Evolutionary conservation across 176 grass and related monocot species (phyloP), one percentile per base, ranked within the genome.

Genomic region (Musa schizocarpa): DNA sequence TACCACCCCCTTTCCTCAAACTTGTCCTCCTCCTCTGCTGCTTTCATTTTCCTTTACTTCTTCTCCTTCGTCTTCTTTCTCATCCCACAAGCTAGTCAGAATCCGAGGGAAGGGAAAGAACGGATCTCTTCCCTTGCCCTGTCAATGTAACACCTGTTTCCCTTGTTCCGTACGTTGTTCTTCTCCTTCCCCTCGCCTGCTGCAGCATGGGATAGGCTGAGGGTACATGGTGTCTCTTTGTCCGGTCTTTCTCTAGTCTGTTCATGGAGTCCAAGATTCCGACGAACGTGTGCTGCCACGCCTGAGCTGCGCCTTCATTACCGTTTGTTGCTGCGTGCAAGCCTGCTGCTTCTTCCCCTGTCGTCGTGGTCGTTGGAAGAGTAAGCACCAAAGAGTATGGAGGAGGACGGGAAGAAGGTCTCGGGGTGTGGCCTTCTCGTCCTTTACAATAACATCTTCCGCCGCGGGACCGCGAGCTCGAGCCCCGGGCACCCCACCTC

Each of bases 361-460:
- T 72, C 4, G 29, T 52, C 50, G 17, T 72, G 8, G 2, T 22
- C 49, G 8, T 52, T 9, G 69, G 49, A 21, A 20, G 69, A 16
- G 17, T 21, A 11, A 17, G 50, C 19, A 52, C 3, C n/a, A 21
- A 52, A 3, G n/a, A 19, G 48, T 1, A 53, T 63, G 65, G 81
- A 27, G 2, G 74, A 76, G 63, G 34, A 63, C 53, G 19, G 12
- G 53, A 63, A 13, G 29, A 64, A 63, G 56, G 34, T 65, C 9
- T 76, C 14, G 4, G 67, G 81, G 6, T 83, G 81, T 29, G 74
- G 81, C 53, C 64, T 83, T 19, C 16, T 53, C 22, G 27, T 83
- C 65, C 50, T 83, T n/a, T 83, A 77, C 63, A 69, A 83, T 64
- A 76, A 24, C 52, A 22, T 83, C 53, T 83, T 83, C 66, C 81